A percentile compares a stretch with the other conserved stretches of the same genome.
These are phyloP conservation scores for Mycosphaerelloides madeirae DNA, from an alignment of 2,329 filamentous ascomycete species.

Conservation along the genomic window DNA sequence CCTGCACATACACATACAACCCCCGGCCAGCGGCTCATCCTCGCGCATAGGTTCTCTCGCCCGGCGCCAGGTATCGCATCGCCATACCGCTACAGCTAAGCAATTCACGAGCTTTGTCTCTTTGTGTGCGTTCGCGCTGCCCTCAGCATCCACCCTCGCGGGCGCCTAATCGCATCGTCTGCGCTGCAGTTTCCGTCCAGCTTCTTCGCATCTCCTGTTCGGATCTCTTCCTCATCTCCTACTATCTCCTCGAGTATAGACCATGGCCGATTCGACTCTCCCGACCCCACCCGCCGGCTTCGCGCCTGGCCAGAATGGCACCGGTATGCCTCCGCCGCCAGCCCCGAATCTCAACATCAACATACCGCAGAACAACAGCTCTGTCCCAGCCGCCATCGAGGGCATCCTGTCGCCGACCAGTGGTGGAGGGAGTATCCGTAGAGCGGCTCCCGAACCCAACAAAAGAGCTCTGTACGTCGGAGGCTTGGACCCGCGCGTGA, in stretches of 20 bases:
- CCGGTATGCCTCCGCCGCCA: conserved; percentile 75
- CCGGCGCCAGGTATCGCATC: too few relatives aligned
- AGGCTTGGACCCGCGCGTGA: conserved; percentile 70
- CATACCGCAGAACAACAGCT: conserved; percentile 94
- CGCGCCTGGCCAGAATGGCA: conserved; percentile 67
- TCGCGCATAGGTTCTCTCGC: too few relatives aligned
- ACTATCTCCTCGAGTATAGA: conserved; percentile 33
- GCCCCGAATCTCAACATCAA: conserved; percentile 74
- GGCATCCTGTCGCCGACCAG: conserved; percentile 82
- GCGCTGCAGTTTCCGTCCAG: conserved; percentile 6
- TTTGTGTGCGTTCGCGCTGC: conserved; percentile 12
- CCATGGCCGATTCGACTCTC: conserved; percentile 74
- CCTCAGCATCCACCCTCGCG: conserved; percentile 5
- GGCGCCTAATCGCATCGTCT: conserved; percentile 19
- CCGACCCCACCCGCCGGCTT: conserved; percentile 64
- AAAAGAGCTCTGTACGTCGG: conserved; percentile 96
- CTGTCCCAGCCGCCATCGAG: conserved; percentile 86
- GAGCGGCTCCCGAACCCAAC: conserved; percentile 94
- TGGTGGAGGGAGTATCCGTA: conserved; percentile 74
- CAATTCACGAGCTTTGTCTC: conserved; percentile 11
- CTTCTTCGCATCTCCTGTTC: conserved; percentile 6
- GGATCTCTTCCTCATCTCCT: conserved; percentile 13
- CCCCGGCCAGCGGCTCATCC: background rate
- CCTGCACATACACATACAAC: background rate
- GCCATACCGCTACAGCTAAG: conserved; percentile 5